Conservation (phyloP, 192 early-diverging fungal species). For the Coemansia sp. region DNA sequence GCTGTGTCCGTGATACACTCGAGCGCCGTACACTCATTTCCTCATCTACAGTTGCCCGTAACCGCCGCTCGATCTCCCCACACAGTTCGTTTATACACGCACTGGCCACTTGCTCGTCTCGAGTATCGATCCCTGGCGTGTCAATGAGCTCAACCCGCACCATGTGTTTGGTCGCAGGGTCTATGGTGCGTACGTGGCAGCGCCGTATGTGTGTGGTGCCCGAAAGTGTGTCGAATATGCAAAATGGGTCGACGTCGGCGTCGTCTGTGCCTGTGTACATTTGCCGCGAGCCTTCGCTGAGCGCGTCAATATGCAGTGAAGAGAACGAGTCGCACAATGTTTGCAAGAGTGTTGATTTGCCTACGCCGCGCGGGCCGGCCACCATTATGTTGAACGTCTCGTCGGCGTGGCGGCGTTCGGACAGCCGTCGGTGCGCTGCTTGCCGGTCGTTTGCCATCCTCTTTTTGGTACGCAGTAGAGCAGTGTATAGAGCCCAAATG, state of each 20-base stretch:
- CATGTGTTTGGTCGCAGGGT: constrained; percentile 7
- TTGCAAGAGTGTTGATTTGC: constrained; percentile 76
- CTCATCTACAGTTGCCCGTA: constrained; percentile 33
- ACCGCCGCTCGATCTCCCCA: constrained; percentile 36
- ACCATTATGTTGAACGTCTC: constrained; percentile 51
- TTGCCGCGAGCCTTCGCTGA: constrained; percentile 24
- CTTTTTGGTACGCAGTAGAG: neutral
- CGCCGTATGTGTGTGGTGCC: constrained; percentile 28
- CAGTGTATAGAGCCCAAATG: no score
- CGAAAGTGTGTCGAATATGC: constrained; percentile 44
- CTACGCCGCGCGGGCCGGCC: constrained; percentile 55
- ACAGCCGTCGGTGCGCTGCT: constrained; percentile 22
- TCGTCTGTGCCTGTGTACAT: constrained; percentile 15
- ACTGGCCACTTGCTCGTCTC: constrained; percentile 6
- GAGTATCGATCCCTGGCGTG: constrained; percentile 44
- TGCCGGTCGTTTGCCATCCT: neutral
- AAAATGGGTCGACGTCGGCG: constrained; percentile 47
- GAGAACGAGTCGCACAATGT: constrained; percentile 62
- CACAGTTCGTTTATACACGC: constrained; percentile 22
- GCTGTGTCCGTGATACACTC: constrained; percentile 11
- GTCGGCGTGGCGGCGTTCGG: constrained; percentile 22
- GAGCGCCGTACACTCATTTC: constrained; percentile 27
- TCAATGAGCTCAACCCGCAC: constrained; percentile 44
- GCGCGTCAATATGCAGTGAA: constrained; percentile 21
- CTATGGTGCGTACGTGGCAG: constrained; percentile 18